phyloP scores from a whole-genome alignment of 257 asterid genomes.

The Lantana camara region DNA sequence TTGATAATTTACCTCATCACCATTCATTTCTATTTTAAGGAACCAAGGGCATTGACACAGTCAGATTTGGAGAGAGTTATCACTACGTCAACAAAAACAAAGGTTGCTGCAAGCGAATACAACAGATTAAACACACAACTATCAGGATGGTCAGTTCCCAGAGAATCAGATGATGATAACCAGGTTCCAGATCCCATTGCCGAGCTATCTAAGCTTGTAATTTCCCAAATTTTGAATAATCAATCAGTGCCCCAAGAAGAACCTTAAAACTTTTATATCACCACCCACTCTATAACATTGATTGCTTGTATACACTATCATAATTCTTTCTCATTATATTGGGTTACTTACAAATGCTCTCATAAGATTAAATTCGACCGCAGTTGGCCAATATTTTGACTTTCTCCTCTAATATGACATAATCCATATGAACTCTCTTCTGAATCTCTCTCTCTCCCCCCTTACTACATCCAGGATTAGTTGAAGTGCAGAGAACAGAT shows the following conservation, averaged over 20 bases:
- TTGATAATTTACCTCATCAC: neutral
- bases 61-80: slow-evolving; percentile 67
- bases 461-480: slow-evolving; percentile 32
- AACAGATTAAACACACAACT: slow-evolving; percentile 44
- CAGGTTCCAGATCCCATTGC: slow-evolving; percentile 60
- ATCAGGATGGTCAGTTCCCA: slow-evolving; percentile 36
- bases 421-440: neutral
- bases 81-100: slow-evolving; percentile 59
- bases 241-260: slow-evolving; percentile 43
- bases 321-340: neutral
- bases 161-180: slow-evolving; percentile 53
- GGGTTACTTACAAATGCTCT: neutral
- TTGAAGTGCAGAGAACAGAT: slow-evolving; percentile 6
- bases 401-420: neutral
- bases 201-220: slow-evolving; percentile 56
- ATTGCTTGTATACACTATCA: slow-evolving; percentile 1
- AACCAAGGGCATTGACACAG: slow-evolving; percentile 66
- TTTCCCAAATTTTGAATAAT: slow-evolving; percentile 46
- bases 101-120: slow-evolving; percentile 74
- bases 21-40: slow-evolving; percentile 39
- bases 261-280: neutral
- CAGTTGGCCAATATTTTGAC: neutral
- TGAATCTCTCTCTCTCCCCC: neutral
- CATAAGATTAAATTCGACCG: neutral
- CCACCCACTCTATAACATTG: neutral